phyloP scores from a whole-genome alignment of 208 protist genomes.

The Leishmania mexicana region DNA sequence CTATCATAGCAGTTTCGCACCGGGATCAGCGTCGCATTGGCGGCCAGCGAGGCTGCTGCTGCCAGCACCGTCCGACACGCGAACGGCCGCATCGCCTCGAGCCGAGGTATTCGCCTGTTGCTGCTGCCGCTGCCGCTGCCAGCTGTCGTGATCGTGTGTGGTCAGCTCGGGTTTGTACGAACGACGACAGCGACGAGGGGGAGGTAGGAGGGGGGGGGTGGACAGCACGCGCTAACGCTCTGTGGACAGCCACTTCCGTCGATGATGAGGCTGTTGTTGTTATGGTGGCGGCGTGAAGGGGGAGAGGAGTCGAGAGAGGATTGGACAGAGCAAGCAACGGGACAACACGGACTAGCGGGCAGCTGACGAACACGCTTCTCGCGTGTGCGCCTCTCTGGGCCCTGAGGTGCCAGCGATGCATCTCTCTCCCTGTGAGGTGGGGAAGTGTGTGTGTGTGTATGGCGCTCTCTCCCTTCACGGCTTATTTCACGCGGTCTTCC shows the following conservation, averaged over 20 bases:
- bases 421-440: too few relatives aligned
- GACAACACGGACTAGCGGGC: background rate
- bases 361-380: too few relatives aligned
- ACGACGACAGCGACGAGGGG: background rate
- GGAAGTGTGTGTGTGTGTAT: too few relatives aligned
- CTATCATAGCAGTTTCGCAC: background rate
- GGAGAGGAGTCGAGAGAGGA: background rate
- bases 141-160: background rate
- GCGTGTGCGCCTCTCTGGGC: too few relatives aligned
- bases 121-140: background rate
- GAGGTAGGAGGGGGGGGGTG: background rate
- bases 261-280: background rate
- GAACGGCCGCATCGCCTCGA: background rate
- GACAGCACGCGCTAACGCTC: background rate
- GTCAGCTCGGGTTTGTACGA: background rate
- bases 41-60: background rate
- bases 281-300: background rate
- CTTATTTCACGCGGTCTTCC: background rate
- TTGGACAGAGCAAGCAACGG: background rate
- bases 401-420: background rate
- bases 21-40: too few relatives aligned
- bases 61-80: background rate
- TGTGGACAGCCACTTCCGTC: background rate
- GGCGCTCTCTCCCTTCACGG: background rate
- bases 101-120: background rate